Evolutionary conservation across 192 early-diverging fungal species (phyloP).

Genomic region (Geosiphon pyriformis): DNA sequence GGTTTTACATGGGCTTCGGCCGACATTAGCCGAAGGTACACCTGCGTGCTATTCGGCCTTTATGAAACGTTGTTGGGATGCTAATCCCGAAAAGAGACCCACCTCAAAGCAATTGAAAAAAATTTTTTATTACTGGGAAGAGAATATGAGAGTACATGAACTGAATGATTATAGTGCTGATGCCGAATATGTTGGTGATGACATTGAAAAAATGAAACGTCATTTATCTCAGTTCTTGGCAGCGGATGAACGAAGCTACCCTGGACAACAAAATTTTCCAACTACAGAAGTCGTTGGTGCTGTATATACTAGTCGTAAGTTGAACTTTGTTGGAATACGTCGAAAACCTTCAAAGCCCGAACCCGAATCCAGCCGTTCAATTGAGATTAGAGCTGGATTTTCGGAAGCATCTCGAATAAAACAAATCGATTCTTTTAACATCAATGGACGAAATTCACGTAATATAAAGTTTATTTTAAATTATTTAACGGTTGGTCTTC

Average conservation of each 20-base stretch:
- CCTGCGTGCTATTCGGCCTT: background rate
- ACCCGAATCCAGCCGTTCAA: background rate
- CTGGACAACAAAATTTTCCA: background rate
- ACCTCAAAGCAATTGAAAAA: background rate
- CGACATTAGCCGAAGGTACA: background rate
- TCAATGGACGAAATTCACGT: background rate
- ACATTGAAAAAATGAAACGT: background rate
- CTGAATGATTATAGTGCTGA: background rate
- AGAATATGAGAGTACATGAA: background rate
- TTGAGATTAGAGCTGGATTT: background rate
- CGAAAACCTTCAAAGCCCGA: background rate
- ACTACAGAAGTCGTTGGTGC: background rate
- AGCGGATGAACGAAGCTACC: background rate
- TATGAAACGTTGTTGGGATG: slow-evolving; percentile 15
- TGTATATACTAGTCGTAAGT: background rate
- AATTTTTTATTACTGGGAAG: background rate
- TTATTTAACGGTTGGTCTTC: background rate
- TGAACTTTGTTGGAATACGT: background rate
- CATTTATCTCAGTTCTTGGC: background rate
- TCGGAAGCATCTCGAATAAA: background rate
- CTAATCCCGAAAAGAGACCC: slow-evolving; percentile 9
- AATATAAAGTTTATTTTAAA: too few species aligned
- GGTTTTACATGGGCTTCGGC: slow-evolving; percentile 4
- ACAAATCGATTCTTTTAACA: background rate
- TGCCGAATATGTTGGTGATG: background rate